phyloP scores from a whole-genome alignment of 345 rosid genomes.

The Cardiospermum halicacabum region DNA sequence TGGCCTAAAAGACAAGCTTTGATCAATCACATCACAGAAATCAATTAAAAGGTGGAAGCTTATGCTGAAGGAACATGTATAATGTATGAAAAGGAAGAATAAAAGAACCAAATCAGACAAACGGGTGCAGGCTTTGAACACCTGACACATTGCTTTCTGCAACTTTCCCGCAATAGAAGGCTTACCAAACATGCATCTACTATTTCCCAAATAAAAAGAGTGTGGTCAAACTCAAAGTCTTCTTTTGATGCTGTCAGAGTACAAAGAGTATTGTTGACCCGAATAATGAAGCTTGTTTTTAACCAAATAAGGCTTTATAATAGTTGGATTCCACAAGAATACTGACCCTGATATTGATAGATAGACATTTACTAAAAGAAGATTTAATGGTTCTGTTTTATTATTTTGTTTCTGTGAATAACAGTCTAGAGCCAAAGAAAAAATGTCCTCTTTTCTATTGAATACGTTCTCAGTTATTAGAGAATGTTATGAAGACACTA shows the following conservation, averaged over 20 bases:
- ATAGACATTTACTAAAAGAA: too few species aligned
- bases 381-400: too few species aligned
- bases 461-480: too few species aligned
- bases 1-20: not conserved
- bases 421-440: too few species aligned
- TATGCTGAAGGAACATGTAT: not conserved
- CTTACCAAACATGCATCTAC: not conserved
- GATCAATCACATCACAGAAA: not conserved
- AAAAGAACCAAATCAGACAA: not conserved
- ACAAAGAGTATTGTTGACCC: not conserved
- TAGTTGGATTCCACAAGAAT: too few species aligned
- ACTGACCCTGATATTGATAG: too few species aligned
- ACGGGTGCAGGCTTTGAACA: not conserved
- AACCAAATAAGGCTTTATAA: too few species aligned
- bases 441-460: too few species aligned
- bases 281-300: too few species aligned
- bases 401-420: too few species aligned
- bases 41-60: not conserved
- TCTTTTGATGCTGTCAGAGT: not conserved
- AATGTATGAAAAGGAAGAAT: not conserved
- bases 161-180: not conserved
- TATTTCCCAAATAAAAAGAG: not conserved
- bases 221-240: not conserved
- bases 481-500: too few species aligned
- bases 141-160: not conserved